These are phyloP conservation scores for Volvox carteri DNA, from an alignment of 163 green algal genomes.

Conservation along the genomic window DNA sequence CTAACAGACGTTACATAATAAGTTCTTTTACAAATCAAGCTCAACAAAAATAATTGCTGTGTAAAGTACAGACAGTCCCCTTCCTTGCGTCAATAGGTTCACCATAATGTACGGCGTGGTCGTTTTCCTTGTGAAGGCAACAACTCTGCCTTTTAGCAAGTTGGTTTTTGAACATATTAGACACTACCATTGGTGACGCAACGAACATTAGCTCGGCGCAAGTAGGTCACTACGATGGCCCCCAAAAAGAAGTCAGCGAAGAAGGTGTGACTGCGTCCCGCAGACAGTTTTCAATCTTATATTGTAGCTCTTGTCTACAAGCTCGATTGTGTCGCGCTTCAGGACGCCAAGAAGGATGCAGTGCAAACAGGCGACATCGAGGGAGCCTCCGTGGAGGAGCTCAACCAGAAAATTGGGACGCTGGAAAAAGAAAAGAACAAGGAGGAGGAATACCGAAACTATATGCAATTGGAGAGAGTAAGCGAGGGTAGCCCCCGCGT, in stretches of 20 bases:
- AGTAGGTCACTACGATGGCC: slow-evolving; percentile 32
- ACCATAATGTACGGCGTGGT: not conserved
- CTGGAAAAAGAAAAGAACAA: slow-evolving; percentile 92
- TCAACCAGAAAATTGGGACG: slow-evolving; percentile 84
- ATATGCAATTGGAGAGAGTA: slow-evolving; percentile 94
- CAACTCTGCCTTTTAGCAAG: not conserved
- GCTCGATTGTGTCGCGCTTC: not conserved
- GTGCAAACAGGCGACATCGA: slow-evolving; percentile 71
- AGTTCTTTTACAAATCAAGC: no score
- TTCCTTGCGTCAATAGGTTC: no score
- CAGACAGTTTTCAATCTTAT: not conserved
- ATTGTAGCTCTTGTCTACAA: no score
- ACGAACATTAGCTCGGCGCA: not conserved
- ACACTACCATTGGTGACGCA: no score
- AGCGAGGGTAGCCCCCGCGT: slow-evolving; percentile 30
- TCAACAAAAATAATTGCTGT: no score
- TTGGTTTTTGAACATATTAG: no score
- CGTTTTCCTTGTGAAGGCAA: not conserved
- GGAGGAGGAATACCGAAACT: slow-evolving; percentile 92
- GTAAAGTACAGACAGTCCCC: no score
- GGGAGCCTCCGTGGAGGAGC: slow-evolving; percentile 85
- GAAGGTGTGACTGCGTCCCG: slow-evolving; percentile 21
- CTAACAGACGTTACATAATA: no score
- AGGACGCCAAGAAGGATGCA: slow-evolving; percentile 77
- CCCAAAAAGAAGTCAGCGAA: slow-evolving; percentile 52